Base-by-base conservation (phyloP, 2,329 filamentous ascomycete species). In the Monosporascus sp. region DNA sequence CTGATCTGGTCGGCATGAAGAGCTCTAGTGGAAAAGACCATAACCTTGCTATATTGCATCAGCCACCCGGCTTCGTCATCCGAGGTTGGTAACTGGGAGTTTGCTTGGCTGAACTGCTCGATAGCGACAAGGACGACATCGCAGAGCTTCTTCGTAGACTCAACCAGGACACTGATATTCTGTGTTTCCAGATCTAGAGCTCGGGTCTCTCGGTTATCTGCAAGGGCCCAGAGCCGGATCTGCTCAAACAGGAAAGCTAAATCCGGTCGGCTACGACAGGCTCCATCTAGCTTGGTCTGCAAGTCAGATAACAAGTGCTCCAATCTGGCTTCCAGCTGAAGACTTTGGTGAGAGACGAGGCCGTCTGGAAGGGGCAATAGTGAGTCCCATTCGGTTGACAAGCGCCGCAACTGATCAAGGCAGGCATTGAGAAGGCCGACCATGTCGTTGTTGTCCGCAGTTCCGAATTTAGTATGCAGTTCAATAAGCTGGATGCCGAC, bases 101-200 rank as follows among this genome's bases (percentile, higher is more conserved):
- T 72, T 2, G 77, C 71, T 55, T 81, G 81, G 53, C 83, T 81
- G 46, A 88, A 78, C 57, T 85, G 83, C 67, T 97, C 90, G 47
- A 96, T 78, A 1, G 88, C 86, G 37, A 93, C 87, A 2, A 97
- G 82, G 27, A 93, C 81, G 48, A 83, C 82, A 68, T 96, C 89
- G 47, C 86, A 81, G n/a, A 88, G 74, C 1, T 71, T 79, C 38
- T 89, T 80, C 2, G 90, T 69, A 3, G 77, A 73, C 15, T 77
- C 70, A 42, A 84, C 80, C 45, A 91, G 79, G 0, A 70, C 65
- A 18, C 77, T 58, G 17, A 74, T 54, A 18, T 66, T 60, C 24
- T 60, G 52, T 2, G 48, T 54, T 6, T 59, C 36, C 3, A 48
- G 14, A 9, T 49, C 51, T 3, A 54, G 36, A 24, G 41, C 17